These are phyloP conservation scores for Larix kaempferi DNA, from an alignment of 75 land plant species.

Conservation along the genomic window DNA sequence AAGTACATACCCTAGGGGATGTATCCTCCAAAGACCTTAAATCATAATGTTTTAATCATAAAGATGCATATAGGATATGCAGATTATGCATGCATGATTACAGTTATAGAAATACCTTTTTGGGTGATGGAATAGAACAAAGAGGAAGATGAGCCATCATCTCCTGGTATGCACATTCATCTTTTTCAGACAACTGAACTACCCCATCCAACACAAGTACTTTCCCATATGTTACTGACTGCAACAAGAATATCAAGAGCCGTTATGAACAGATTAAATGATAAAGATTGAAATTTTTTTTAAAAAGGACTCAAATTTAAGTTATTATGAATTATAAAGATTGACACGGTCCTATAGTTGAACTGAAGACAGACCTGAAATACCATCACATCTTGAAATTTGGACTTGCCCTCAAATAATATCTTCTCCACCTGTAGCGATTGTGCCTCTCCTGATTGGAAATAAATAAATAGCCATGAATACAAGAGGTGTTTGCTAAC, in stretches of 20 bases:
- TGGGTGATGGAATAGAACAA: slow-evolving; percentile 81
- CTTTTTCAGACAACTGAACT: slow-evolving; percentile 82
- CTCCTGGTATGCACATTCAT: slow-evolving; percentile 95
- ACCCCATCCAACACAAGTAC: slow-evolving; percentile 93
- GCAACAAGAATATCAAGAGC: slow-evolving; percentile 11
- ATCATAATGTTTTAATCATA: too few species aligned
- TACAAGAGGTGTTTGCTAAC: slow-evolving; percentile 9
- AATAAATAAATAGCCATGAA: neutral
- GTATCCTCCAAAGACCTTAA: too few species aligned
- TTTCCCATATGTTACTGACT: slow-evolving; percentile 81
- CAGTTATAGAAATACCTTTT: slow-evolving; percentile 13
- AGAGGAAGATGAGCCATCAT: slow-evolving; percentile 94
- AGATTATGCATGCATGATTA: too few species aligned
- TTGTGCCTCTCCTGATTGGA: slow-evolving; percentile 82
- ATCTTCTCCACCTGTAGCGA: slow-evolving; percentile 80
- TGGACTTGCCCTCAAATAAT: slow-evolving; percentile 72
- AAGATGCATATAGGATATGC: too few species aligned
- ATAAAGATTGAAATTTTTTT: too few species aligned
- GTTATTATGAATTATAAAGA: too few species aligned
- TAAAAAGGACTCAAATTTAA: neutral
- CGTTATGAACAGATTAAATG: neutral
- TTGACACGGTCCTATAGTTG: neutral
- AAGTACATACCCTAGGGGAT: too few species aligned
- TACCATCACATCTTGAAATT: slow-evolving; percentile 77
- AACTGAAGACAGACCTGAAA: slow-evolving; percentile 72